A percentile compares a stretch with the other conserved stretches of the same genome.
These are phyloP conservation scores for Apostasia shenzhenica DNA, from an alignment of 106 monocot genomes.

Conservation along the genomic window DNA sequence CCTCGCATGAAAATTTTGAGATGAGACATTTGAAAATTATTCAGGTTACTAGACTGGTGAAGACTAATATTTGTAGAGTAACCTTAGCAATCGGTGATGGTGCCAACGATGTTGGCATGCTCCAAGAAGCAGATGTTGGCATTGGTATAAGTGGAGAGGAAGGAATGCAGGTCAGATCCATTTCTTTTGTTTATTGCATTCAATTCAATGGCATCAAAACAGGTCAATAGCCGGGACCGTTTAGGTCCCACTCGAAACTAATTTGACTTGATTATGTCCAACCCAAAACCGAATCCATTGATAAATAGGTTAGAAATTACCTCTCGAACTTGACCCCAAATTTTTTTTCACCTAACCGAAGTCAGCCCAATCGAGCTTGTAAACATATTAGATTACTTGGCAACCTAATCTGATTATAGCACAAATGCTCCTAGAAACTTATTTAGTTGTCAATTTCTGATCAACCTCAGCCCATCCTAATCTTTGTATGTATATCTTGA, in stretches of 20 bases:
- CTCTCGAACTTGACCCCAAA: no score
- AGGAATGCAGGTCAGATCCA: constrained; percentile 76
- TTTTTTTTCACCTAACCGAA: no score
- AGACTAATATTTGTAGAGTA: constrained; percentile 47
- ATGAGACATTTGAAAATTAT: not conserved
- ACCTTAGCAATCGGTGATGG: constrained; percentile 48
- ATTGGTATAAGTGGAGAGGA: constrained; percentile 82
- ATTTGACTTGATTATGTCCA: no score
- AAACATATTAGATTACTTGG: not conserved
- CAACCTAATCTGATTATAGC: not conserved
- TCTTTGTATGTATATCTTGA: no score
- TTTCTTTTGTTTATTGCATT: not conserved
- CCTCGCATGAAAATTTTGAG: not conserved
- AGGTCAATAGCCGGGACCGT: no score
- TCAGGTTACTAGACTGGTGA: constrained; percentile 84
- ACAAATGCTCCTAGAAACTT: not conserved
- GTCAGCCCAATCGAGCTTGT: no score
- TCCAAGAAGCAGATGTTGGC: constrained; percentile 76
- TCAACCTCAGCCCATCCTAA: no score
- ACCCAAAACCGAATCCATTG: no score
- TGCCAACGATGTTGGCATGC: constrained; percentile 13
- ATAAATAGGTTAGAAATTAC: no score
- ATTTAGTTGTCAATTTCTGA: no score
- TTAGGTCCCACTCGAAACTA: no score
- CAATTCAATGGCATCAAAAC: no score